Conservation (phyloP, 495 filamentous ascomycete species). For the Podospora didyma region DNA sequence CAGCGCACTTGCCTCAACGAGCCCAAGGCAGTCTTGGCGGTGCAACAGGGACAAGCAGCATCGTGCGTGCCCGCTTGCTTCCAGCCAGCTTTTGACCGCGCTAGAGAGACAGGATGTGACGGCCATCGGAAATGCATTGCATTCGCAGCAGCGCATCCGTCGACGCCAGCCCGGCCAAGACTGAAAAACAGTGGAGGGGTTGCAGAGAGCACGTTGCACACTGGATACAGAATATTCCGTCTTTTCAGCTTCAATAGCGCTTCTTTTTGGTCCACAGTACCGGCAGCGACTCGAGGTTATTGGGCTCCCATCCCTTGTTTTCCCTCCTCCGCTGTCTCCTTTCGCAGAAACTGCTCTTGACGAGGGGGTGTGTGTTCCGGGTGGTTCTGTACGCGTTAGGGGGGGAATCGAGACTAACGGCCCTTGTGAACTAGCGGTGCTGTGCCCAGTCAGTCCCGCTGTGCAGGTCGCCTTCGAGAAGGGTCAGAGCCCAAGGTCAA, state of each 20-base stretch:
- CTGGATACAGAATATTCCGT: not conserved
- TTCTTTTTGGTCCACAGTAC: conserved; percentile 7
- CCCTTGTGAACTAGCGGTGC: too few species aligned
- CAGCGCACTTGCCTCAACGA: not conserved
- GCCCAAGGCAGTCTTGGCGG: not conserved
- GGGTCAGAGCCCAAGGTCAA: not conserved
- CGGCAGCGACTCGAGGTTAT: conserved; percentile 2
- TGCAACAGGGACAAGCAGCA: not conserved
- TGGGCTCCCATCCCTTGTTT: conserved; percentile 10
- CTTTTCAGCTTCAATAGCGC: conserved; percentile 4
- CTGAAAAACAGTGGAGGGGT: too few species aligned
- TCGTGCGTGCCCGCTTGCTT: not conserved
- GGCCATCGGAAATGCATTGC: too few species aligned
- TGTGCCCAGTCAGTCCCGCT: not conserved
- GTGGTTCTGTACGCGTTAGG: not conserved
- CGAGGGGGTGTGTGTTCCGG: too few species aligned
- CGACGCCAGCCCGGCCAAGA: too few species aligned
- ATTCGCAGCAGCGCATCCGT: too few species aligned
- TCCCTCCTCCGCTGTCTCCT: too few species aligned
- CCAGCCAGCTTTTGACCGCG: too few species aligned
- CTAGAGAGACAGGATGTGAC: too few species aligned
- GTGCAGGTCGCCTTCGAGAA: not conserved
- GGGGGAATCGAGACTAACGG: not conserved
- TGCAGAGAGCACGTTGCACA: not conserved
- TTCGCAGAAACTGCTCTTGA: too few species aligned